These are phyloP conservation scores for Evernia prunastri DNA, from an alignment of 495 filamentous ascomycete genomes.

Conservation along the genomic window DNA sequence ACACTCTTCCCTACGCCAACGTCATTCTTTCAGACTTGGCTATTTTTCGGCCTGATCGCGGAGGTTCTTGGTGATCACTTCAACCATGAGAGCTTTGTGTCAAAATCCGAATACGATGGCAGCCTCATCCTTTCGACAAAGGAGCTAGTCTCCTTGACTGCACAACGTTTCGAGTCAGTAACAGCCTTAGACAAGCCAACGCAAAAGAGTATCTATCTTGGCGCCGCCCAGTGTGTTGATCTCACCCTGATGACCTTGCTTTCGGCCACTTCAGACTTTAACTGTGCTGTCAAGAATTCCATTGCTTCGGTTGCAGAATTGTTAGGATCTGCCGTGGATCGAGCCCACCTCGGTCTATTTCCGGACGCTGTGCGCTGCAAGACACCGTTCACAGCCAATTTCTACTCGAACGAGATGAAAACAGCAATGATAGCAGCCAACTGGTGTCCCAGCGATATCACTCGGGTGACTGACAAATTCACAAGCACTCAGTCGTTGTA, in stretches of 20 bases:
- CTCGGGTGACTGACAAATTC: neutral
- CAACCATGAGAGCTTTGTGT: neutral
- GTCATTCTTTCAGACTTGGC: slow-evolving; percentile 13
- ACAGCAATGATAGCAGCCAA: neutral
- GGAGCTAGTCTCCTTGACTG: neutral
- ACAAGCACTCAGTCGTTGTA: neutral
- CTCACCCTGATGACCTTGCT: neutral
- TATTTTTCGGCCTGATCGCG: slow-evolving; percentile 12
- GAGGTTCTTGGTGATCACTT: slow-evolving; percentile 8
- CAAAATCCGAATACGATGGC: neutral
- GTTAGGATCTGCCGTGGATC: neutral
- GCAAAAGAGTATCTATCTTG: neutral
- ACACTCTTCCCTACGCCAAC: neutral
- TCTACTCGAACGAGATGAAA: neutral
- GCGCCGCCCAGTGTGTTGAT: neutral
- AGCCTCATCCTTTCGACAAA: neutral
- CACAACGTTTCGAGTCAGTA: neutral
- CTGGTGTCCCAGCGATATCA: slow-evolving; percentile 8
- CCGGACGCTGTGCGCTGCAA: neutral
- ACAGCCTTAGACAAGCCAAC: neutral
- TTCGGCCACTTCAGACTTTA: neutral
- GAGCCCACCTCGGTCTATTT: neutral
- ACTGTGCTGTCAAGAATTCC: neutral
- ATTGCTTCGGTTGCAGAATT: slow-evolving; percentile 8
- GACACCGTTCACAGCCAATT: neutral